Evolutionary conservation across 2,329 filamentous ascomycete genomes (phyloP), one percentile per base, ranked within the genome.

Genomic region (Catunica adiposa): DNA sequence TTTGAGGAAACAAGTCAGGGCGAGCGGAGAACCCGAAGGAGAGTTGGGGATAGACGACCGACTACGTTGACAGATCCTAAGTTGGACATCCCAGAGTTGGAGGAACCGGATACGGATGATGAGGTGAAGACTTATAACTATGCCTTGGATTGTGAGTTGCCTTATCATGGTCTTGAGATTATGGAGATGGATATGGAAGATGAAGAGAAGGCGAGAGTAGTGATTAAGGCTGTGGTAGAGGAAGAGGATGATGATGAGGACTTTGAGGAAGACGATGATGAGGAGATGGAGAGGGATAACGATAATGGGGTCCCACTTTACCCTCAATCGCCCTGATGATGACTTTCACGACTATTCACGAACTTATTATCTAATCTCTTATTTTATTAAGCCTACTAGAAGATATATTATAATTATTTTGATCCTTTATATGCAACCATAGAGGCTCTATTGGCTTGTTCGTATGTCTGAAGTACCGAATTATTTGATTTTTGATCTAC

Each of bases 31-130:
- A 65, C 75, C 58, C 69, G 70, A 54, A 70, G 75, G 59, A 69
- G 72, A 40, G 62, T 73, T 54, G 67, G 66, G n/a, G 65, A 70
- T 50, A 70, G 75, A 37, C 70, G 71, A 42, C 71, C 72, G 47
- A 69, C 68, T 58, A 61, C 75, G 25, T 57, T 73, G 31, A 72
- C 71, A 9, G 68, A 15, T 69, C 51, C 72, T 72, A 44, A 11
- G 40, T 17, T 44, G 40, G 40, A 22, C 38, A 78, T 78, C 57
- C 73, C 76, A 38, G 75, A 78, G 64, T 66, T 75, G 1, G 75
- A 77, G 15, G 75, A 77, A 63, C 74, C 74, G 9, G 68, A 71
- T 56, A 74, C 72, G 23, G 70, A 69, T 57, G 71, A 73, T 23
- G 71, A 74, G 26, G 38, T 51, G 5, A 31, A 51, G 47, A 34